Evolutionary conservation across 371 early-diverging fungal genomes (phyloP).

Genomic region (Umbelopsis sp.): DNA sequence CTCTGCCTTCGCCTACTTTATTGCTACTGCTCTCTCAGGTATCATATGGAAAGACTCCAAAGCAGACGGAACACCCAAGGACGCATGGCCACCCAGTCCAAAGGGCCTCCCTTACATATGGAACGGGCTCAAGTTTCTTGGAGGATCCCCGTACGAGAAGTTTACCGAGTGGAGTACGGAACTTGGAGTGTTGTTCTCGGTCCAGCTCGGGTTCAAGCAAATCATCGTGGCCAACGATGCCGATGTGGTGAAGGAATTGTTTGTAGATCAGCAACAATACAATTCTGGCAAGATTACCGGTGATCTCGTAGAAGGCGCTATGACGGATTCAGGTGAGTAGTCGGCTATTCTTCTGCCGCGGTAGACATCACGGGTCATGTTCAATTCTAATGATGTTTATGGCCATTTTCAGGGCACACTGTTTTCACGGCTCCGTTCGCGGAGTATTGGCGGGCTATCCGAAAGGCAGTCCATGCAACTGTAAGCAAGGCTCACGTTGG

Average conservation of each 20-base stretch:
- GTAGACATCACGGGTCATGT: background rate
- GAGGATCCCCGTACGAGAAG: slow-evolving; percentile 25
- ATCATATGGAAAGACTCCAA: slow-evolving; percentile 38
- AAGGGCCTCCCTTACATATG: slow-evolving; percentile 27
- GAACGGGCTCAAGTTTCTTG: slow-evolving; percentile 32
- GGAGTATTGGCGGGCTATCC: slow-evolving; percentile 39
- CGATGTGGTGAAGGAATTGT: slow-evolving; percentile 29
- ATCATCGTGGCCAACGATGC: slow-evolving; percentile 40
- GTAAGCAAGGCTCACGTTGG: slow-evolving; percentile 19
- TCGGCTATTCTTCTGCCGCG: background rate
- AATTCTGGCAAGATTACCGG: slow-evolving; percentile 33
- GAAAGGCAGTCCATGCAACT: slow-evolving; percentile 34
- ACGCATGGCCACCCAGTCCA: slow-evolving; percentile 43
- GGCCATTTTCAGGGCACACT: slow-evolving; percentile 28
- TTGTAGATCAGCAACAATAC: slow-evolving; percentile 42
- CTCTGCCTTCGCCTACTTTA: background rate
- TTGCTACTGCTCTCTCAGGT: background rate
- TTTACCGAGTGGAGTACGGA: slow-evolving; percentile 40
- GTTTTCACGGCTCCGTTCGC: slow-evolving; percentile 40
- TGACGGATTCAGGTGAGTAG: slow-evolving; percentile 38
- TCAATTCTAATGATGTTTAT: no score
- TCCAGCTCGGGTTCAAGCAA: slow-evolving; percentile 38
- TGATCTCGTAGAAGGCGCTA: slow-evolving; percentile 34
- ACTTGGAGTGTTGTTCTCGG: slow-evolving; percentile 31
- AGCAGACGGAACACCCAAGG: slow-evolving; percentile 40